These are phyloP conservation scores for Suhomyces bokatorum DNA, from an alignment of 1,139 yeast genomes.

Conservation along the genomic window DNA sequence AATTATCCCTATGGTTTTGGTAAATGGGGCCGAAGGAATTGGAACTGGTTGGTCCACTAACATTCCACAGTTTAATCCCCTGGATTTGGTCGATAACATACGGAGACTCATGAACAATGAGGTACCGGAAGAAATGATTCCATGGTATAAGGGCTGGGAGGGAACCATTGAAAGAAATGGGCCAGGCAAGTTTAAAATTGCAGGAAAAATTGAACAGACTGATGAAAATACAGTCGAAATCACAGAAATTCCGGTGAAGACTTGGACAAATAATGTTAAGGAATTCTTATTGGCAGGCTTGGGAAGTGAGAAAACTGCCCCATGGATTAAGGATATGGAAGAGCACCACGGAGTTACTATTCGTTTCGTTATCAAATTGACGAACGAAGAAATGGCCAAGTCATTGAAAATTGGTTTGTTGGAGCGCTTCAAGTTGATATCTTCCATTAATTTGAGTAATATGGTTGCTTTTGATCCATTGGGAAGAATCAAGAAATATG, in stretches of 20 bases:
- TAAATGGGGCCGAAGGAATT: constrained; percentile 97
- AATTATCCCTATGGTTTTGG: constrained; percentile 85
- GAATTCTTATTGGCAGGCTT: constrained; percentile 77
- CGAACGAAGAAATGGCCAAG: constrained; percentile 80
- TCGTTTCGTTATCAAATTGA: constrained; percentile 72
- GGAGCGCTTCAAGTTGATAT: constrained; percentile 77
- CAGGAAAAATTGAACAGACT: constrained; percentile 78
- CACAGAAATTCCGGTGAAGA: constrained; percentile 87
- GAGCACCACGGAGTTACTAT: constrained; percentile 89
- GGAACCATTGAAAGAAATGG: constrained; percentile 72
- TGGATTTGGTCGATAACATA: constrained; percentile 75
- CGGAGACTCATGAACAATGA: constrained; percentile 73
- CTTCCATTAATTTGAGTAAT: constrained; percentile 70
- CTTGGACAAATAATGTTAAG: constrained; percentile 91
- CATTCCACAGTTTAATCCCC: constrained; percentile 88
- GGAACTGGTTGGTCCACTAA: constrained; percentile 99
- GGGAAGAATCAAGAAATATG: constrained; percentile 85
- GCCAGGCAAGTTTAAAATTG: constrained; percentile 67
- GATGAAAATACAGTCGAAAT: constrained; percentile 83
- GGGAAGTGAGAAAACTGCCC: constrained; percentile 67
- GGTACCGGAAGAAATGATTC: constrained; percentile 70
- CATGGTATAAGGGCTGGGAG: constrained; percentile 97
- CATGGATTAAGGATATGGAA: constrained; percentile 94
- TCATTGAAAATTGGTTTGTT: constrained; percentile 72
- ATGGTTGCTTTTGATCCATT: constrained; percentile 97